A percentile compares a stretch with the other conserved stretches of the same genome.
Evolutionary conservation across 345 rosid genomes (phyloP).

Genomic region (Iberis pinnata): DNA sequence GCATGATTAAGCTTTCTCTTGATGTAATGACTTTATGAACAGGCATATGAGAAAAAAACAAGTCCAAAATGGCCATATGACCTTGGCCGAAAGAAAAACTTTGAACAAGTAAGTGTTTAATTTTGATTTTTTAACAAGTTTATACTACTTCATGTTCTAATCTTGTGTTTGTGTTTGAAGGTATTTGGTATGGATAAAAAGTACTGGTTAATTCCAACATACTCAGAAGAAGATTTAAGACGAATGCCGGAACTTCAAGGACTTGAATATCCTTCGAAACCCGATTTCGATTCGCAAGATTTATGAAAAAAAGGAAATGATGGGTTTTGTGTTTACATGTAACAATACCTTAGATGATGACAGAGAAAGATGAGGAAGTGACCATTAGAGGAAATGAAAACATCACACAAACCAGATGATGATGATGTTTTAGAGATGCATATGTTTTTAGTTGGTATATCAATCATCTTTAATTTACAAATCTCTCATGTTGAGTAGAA

Average conservation of each 20-base stretch:
- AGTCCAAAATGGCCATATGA: conserved; percentile 90
- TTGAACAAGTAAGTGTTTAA: conserved; percentile 63
- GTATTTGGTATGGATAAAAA: conserved; percentile 82
- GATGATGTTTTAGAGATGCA: too few species aligned
- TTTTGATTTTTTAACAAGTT: not conserved
- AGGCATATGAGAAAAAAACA: conserved; percentile 98
- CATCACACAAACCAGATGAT: not conserved
- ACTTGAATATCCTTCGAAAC: conserved; percentile 83
- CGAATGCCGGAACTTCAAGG: conserved; percentile 89
- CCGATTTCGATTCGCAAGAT: conserved; percentile 64
- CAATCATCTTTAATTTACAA: too few species aligned
- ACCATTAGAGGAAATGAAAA: too few species aligned
- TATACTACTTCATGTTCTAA: not conserved
- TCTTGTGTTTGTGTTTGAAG: conserved; percentile 25
- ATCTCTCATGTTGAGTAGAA: too few species aligned
- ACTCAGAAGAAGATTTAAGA: conserved; percentile 78
- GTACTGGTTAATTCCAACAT: conserved; percentile 76
- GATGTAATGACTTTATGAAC: conserved; percentile 11
- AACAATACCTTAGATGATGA: conserved; percentile 26
- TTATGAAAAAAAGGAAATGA: conserved; percentile 30
- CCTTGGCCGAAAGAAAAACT: conserved; percentile 77
- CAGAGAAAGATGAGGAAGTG: not conserved
- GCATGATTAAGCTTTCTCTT: conserved; percentile 1
- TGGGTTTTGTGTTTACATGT: conserved; percentile 23
- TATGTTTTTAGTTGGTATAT: too few species aligned